Evolutionary conservation across 176 grass and related monocot genomes (phyloP), one percentile per base, ranked within the genome.

Genomic region (Oropetium thomaeum): DNA sequence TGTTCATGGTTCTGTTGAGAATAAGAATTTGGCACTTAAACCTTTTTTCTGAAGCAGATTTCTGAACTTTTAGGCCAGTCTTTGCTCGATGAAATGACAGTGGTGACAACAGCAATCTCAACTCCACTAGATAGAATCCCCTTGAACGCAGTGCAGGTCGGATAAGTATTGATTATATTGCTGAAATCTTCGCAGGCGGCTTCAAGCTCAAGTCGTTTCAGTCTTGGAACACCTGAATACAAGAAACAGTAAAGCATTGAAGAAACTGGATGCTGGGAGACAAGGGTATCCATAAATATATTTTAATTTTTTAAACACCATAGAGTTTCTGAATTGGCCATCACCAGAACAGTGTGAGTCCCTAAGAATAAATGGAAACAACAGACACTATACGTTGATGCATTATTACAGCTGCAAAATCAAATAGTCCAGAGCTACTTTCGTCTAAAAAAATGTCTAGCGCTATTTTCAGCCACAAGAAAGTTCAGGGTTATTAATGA

Each of bases 141-240:
- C 80, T 98, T 98, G 86, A 87, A 98, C 14, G 92, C 74, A 11
- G 83, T 98, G 75, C 77, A 98, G 43, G 54, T 71, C 35, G 95
- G 91, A 77, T 37, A 88, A 79, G 73, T 76, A 54, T 87, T 85
- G 73, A 90, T 85, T 53, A 98, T 98, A 72, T 98, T 98, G 84
- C 95, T 93, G 84, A 98, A 98, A 77, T 88, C 91, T 71, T 98
- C 95, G 64, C 95, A 98, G 62, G 95, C 91, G 23, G 80, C 74
- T 70, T 94, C 84, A 22, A 98, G 81, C 80, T 98, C 95, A 65
- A 61, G 12, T 75, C 89, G 84, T 17, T 92, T 82, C 71, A 98
- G 78, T 87, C 84, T 89, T 79, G 86, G 82, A 57, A 81, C 91
- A 61, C 90, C 91, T 98, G 86, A 42, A 86, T 73, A 41, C 31